phyloP scores from a whole-genome alignment of 169 alveolate species.

The Cryptosporidium sp. region DNA sequence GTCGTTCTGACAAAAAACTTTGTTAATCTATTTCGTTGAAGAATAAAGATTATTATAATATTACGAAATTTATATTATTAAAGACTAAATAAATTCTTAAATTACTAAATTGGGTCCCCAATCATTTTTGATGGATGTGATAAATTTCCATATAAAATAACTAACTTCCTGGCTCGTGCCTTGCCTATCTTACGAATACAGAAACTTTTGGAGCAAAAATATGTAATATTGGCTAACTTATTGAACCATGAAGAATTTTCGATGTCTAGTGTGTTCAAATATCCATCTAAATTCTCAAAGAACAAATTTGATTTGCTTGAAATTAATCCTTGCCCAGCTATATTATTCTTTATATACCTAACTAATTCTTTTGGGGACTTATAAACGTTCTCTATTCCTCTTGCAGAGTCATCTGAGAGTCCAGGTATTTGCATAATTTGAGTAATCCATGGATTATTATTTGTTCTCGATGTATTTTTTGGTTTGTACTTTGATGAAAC shows the following conservation, averaged over 20 bases:
- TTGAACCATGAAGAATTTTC: constrained; percentile 31
- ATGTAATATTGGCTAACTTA: constrained; percentile 29
- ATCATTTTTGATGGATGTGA: constrained; percentile 28
- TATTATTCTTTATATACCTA: constrained; percentile 16
- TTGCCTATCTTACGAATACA: constrained; percentile 30
- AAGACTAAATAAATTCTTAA: neutral
- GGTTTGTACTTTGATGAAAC: constrained; percentile 65
- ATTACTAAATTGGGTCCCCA: constrained; percentile 16
- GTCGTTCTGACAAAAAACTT: too few species aligned
- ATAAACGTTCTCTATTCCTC: constrained; percentile 13
- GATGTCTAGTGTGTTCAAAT: neutral
- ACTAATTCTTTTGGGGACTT: constrained; percentile 32
- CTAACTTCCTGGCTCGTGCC: constrained; percentile 59
- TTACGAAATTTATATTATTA: too few species aligned
- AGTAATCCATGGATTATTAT: constrained; percentile 51
- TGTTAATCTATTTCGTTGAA: neutral
- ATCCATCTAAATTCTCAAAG: neutral
- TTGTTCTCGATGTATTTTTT: constrained; percentile 28
- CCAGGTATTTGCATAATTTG: constrained; percentile 73
- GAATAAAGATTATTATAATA: too few species aligned
- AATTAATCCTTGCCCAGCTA: neutral
- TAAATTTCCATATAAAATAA: constrained; percentile 16
- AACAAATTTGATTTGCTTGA: neutral
- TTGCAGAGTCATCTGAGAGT: constrained; percentile 71
- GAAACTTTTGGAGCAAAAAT: constrained; percentile 47